Evolutionary conservation across 2,329 filamentous ascomycete genomes (phyloP), one percentile per base, ranked within the genome.

Genomic region (Fusarium nematophilum): DNA sequence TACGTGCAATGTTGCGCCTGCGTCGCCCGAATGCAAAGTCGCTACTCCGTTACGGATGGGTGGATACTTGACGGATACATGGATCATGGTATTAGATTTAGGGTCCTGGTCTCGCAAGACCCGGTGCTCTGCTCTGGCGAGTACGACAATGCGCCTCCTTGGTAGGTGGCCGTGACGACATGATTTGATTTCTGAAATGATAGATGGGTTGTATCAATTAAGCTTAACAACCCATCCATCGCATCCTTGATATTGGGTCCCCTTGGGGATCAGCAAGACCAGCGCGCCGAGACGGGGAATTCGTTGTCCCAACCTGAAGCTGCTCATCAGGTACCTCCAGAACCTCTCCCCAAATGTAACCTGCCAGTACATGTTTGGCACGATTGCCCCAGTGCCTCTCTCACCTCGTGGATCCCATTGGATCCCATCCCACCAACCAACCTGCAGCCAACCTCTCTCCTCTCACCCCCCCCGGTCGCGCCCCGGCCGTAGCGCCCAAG

Each of bases 401-500:
- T 25, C 5, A 15, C 31, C 40, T 27, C 48, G 39, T 38, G 47
- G 40, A 44, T 44, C 38, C 40, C 34, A 45, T 45, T 30, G 21
- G 21, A 21, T 34, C 31, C 44, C 50, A 39, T 47, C 49, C 39
- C 38, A 37, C 27, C 34, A 53, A 38, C 55, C 38, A 47, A 38
- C 53, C 48, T 30, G 46, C 25, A 49, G 30, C 45, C 52, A 43
- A 15, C 51, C 15, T 36, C 42, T 33, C 17, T 60, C 49, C 57
- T 34, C 33, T 47, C 54, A 17, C 31, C 45, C 50, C 47, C 59
- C 64, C 62, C 38, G 13, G 42, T 57, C 50, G 40, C 40, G 43
- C 59, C 59, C 57, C 51, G 29, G 45, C 40, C 52, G 42, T 53
- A 62, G 62, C 60, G 65, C 65, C 47, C 56, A 61, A 48, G 53